Base-by-base conservation (phyloP, 768 basidiomycete genomes). In the Hebeloma cylindrosporum region DNA sequence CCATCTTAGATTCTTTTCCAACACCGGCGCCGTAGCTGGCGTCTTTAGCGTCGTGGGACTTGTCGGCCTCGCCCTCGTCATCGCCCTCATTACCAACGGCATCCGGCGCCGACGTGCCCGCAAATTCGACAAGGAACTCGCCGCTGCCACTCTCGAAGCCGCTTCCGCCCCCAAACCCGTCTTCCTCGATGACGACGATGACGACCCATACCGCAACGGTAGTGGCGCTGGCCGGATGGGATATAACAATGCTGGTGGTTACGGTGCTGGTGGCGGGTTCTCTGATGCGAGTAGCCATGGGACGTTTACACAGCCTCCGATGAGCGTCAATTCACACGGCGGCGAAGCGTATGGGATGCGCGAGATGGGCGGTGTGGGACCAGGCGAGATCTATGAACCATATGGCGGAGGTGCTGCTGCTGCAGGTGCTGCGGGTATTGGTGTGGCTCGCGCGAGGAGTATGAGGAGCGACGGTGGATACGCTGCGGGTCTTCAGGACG, bases 11-110 rank as follows among this genome's bases (percentile, higher is more conserved):
- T 88, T 88, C 69, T 83, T 88, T 60, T 50, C 71, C 35, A 89
- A 90, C 67, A 87, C 63, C 14, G 83, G 78, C 16, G 87, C 85
- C 0, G 81, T 88, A 1, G 83, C 82, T 2, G 87, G 82, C 9
- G 79, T 80, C 0, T 89, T 88, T 66, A 67, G 79, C 14, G 83
- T 80, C 34, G 84, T 82, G 11, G 86, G 86, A n/a, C 54, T 89
- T 25, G 59, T 85, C 39, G 78, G 57, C 14, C 50, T 79, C 35
- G 78, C 67, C 7, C 42, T 85, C 53, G 10, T 77, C 56, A 58
- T 88, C 48, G 68, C 68, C 5, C 49, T 79, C 21, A 48, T 77
- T 34, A 73, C 77, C 27, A 79, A 73, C 45, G 63, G 64, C 48
- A 48, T 86, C 52, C 82, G 85, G 7, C 78, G 86, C 0, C 80